Conservation (phyloP, 371 early-diverging fungal species). For the Mortierella sp. region DNA sequence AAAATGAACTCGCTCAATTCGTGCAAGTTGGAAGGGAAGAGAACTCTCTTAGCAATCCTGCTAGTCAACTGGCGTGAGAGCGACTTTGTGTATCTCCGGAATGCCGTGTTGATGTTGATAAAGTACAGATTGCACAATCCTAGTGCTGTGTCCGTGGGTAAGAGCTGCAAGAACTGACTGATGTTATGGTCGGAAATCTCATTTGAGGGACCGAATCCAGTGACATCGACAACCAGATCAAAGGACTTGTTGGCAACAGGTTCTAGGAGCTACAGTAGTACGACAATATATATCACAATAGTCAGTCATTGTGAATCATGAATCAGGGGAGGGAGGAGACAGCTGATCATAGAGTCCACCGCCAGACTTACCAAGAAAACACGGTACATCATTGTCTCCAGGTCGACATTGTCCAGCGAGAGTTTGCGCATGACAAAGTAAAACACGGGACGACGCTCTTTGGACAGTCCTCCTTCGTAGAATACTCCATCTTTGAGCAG, state of each 20-base stretch:
- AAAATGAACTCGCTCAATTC: constrained; percentile 80
- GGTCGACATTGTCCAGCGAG: constrained; percentile 80
- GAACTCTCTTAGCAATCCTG: constrained; percentile 68
- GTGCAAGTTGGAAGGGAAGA: constrained; percentile 72
- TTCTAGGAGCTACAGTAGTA: constrained; percentile 59
- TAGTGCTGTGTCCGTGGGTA: constrained; percentile 71
- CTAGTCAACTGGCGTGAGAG: constrained; percentile 66
- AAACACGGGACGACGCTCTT: constrained; percentile 81
- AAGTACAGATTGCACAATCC: constrained; percentile 70
- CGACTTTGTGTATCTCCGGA: constrained; percentile 77
- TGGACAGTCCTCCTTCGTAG: constrained; percentile 85
- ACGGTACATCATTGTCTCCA: constrained; percentile 82
- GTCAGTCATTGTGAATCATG: no score
- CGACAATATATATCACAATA: no score
- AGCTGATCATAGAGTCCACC: background rate
- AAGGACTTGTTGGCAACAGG: constrained; percentile 68
- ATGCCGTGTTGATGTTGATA: constrained; percentile 84
- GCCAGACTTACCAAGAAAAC: constrained; percentile 68
- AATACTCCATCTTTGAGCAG: constrained; percentile 76
- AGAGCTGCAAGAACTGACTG: constrained; percentile 75
- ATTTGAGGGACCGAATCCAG: constrained; percentile 83
- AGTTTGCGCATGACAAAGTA: constrained; percentile 87
- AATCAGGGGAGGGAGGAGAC: no score
- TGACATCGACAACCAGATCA: constrained; percentile 86
- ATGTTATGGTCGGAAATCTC: constrained; percentile 86